Conservation (phyloP, 768 basidiomycete genomes). For the Jaapia argillacea region DNA sequence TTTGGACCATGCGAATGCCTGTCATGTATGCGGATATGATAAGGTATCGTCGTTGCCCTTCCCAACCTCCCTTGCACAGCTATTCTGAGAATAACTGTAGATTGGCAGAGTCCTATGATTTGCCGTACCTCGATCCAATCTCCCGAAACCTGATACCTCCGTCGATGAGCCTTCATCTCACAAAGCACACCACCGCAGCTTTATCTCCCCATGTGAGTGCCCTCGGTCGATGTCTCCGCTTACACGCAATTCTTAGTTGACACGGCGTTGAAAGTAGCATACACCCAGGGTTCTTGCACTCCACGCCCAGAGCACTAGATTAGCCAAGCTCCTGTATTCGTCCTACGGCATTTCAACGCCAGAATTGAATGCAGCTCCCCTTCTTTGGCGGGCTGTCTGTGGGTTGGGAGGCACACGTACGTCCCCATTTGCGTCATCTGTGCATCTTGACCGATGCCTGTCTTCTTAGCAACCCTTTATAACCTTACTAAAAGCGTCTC, state of each 20-base stretch:
- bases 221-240: conserved; percentile 1
- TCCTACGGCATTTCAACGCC: conserved; percentile 56
- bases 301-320: conserved; percentile 49
- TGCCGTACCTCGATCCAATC: conserved; percentile 75
- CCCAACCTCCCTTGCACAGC: neutral
- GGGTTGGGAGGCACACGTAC: conserved; percentile 66
- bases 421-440: conserved; percentile 25
- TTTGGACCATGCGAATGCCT: conserved; percentile 75
- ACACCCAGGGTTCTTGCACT: conserved; percentile 49
- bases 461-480: conserved; percentile 50
- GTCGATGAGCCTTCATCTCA: conserved; percentile 58
- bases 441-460: conserved; percentile 9
- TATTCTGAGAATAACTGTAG: conserved; percentile 25
- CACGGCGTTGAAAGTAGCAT: conserved; percentile 30
- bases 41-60: conserved; percentile 37
- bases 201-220: conserved; percentile 60
- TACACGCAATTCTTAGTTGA: neutral
- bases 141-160: conserved; percentile 39
- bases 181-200: conserved; percentile 54
- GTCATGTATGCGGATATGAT: conserved; percentile 68
- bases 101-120: conserved; percentile 58
- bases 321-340: conserved; percentile 47
- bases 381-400: conserved; percentile 70
- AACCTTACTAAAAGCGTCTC: conserved; percentile 50
- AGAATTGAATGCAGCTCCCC: conserved; percentile 62